A percentile compares a stretch with the other conserved stretches of the same genome.
Evolutionary conservation across 2,329 filamentous ascomycete genomes (phyloP).

Genomic region (Colletotrichum filicis): DNA sequence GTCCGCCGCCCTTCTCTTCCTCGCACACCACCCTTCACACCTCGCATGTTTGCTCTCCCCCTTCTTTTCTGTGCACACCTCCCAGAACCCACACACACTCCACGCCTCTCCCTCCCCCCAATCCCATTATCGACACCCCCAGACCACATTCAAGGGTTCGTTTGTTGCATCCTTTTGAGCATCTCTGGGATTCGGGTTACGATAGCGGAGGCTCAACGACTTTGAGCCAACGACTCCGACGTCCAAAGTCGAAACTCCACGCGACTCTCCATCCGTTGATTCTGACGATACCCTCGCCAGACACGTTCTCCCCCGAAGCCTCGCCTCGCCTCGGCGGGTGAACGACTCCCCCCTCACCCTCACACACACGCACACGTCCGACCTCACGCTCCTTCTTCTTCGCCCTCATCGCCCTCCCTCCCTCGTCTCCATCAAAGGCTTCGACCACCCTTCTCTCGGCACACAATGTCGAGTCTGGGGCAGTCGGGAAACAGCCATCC

Average conservation of each 20-base stretch:
- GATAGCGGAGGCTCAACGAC: conserved; percentile 33
- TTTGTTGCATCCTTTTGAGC: conserved; percentile 35
- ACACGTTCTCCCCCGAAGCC: background rate
- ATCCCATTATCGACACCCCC: conserved; percentile 57
- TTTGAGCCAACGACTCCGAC: conserved; percentile 11
- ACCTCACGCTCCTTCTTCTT: background rate
- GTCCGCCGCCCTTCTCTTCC: conserved; percentile 31
- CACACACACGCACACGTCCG: background rate
- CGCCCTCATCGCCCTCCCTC: background rate
- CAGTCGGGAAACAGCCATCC: conserved; percentile 63
- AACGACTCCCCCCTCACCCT: background rate
- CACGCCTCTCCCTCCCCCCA: conserved; percentile 52
- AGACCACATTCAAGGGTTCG: conserved; percentile 37
- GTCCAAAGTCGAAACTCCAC: conserved; percentile 18
- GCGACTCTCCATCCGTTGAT: conserved; percentile 1
- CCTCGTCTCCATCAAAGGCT: background rate
- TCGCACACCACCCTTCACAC: conserved; percentile 37
- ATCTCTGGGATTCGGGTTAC: conserved; percentile 32
- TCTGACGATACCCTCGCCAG: background rate
- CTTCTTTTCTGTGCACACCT: conserved; percentile 41
- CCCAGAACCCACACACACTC: conserved; percentile 44
- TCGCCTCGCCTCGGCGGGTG: background rate
- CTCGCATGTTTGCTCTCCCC: conserved; percentile 37
- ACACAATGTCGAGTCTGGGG: conserved; percentile 59
- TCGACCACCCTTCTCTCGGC: conserved; percentile 22